Conservation (phyloP, 441 rosid genomes). For the Flueggea neowawraea region DNA sequence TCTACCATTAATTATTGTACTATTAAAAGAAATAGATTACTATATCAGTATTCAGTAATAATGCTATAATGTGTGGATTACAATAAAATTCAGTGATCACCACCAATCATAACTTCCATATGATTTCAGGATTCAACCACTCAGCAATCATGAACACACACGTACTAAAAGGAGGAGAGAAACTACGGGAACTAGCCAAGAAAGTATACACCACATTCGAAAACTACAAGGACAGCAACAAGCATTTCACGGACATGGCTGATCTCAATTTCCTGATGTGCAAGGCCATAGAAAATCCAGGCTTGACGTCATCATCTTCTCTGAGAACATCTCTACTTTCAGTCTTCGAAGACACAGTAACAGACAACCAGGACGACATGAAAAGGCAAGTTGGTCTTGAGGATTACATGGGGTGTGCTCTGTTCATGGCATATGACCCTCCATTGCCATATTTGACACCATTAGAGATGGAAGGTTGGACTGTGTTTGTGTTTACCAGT, state of each 20-base stretch:
- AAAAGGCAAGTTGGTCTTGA: conserved; percentile 33
- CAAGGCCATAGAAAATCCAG: conserved; percentile 77
- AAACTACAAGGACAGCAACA: conserved; percentile 29
- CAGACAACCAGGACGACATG: conserved; percentile 22
- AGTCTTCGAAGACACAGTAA: conserved; percentile 65
- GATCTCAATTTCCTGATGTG: conserved; percentile 79
- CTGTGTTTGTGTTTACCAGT: conserved; percentile 64
- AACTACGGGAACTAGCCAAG: conserved; percentile 39
- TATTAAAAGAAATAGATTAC: too few relatives aligned
- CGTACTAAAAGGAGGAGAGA: conserved; percentile 28
- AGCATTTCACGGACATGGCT: conserved; percentile 62
- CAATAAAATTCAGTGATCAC: too few relatives aligned
- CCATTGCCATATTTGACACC: conserved; percentile 62
- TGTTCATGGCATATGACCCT: conserved; percentile 72
- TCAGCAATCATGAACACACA: conserved; percentile 47
- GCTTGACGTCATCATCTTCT: conserved; percentile 58
- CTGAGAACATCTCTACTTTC: conserved; percentile 62
- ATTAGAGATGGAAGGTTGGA: conserved; percentile 61
- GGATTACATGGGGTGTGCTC: conserved; percentile 75
- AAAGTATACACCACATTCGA: conserved; percentile 30
- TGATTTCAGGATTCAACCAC: conserved; percentile 45
- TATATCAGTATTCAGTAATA: too few relatives aligned
- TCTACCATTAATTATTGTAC: too few relatives aligned
- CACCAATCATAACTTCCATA: not conserved
- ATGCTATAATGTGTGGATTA: too few relatives aligned